Base-by-base conservation (phyloP, 78 protist species). In the Dictyostelium purpureum region DNA sequence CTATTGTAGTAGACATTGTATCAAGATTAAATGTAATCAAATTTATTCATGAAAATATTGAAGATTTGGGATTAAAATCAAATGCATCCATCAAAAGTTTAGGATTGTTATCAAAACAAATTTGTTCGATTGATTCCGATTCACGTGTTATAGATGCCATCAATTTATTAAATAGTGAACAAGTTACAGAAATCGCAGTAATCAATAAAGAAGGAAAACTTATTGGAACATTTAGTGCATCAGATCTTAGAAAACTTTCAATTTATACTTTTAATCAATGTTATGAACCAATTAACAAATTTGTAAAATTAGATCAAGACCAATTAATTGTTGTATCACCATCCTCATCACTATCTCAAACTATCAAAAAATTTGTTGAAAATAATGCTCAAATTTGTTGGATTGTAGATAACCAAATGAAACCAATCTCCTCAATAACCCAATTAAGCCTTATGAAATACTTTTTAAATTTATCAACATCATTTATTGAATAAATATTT, bases 31-130 rank as follows among this genome's bases (percentile, higher is more conserved):
- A 69, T 57, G 57, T 83, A 24, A 52, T 83, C 19, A 71, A 69
- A 71, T 83, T 83, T 59, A 40, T 83, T 2, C 28, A 83, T 83
- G 90, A 83, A 54, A 83, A 83, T 73, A 83, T 83, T 9, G 90
- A 83, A 12, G 79, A 67, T 24, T 33, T 83, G 0, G 90, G 90
- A 11, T 19, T n/a, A 9, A 83, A 57, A 21, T 54, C 90, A 51
- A 71, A 54, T 56, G 2, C 26, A 14, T 47, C 90, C 11, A 24
- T 71, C 6, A 45, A 38, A 28, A 70, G 80, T 51, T 54, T 56
- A 33, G 45, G 42, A 24, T 43, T 83, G 18, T 11, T 83, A 10
- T 83, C 90, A 6, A 71, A 69, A 28, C 33, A 78, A 19, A 71
- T 83, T 5, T 38, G 75, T 31, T 70, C 90, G 2, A 71, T 83